Evolutionary conservation across 1,139 yeast genomes (phyloP), one percentile per base, ranked within the genome.

Genomic region (Tardiomyces digboiensis): DNA sequence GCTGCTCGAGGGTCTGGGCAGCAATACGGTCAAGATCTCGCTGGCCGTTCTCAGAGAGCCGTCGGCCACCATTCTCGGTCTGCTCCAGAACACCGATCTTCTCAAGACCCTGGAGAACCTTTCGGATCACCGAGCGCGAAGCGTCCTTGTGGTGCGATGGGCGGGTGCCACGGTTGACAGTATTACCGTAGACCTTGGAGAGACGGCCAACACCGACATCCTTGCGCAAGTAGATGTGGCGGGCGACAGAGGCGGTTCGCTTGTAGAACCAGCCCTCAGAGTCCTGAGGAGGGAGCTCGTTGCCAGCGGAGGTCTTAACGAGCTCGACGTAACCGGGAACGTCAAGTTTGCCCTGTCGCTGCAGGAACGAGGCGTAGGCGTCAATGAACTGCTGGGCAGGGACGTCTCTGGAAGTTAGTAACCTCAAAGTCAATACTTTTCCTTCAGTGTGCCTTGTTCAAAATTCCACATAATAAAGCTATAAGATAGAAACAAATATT

Each of bases 1-100:
- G 89, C 68, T 78, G 79, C 76, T 85, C 95, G 74, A 86, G 81
- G 71, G 96, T 87, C 79, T 89, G 97, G 71, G 95, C 96, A 70
- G 98, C 98, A 74, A 91, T 91, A 84, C 98, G 97, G 79, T 91
- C 99, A 79, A 91, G 85, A 80, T 91, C 99, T 84, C 98, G 89
- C 80, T 91, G 97, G 71, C 99, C 99, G 77, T 88, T 86, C 74
- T 88, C 97, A 57, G 97, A 84, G 82, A 91, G 86, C 78, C 91
- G 88, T 83, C 99, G 93, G 74, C 98, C 98, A 74, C 97, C 97
- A 77, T 87, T 88, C 75, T 89, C 86, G 69, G 95, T 81, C 71
- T 84, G 79, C 78, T 91, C 98, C 65, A 91, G 78, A 62, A 91
- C 91, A 73, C 97, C 98, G 60, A 91, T 84, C 81, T 89, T 88